Evolutionary conservation across 2,329 filamentous ascomycete species (phyloP), one percentile per base, ranked within the genome.

Genomic region (Triangularia setosa): DNA sequence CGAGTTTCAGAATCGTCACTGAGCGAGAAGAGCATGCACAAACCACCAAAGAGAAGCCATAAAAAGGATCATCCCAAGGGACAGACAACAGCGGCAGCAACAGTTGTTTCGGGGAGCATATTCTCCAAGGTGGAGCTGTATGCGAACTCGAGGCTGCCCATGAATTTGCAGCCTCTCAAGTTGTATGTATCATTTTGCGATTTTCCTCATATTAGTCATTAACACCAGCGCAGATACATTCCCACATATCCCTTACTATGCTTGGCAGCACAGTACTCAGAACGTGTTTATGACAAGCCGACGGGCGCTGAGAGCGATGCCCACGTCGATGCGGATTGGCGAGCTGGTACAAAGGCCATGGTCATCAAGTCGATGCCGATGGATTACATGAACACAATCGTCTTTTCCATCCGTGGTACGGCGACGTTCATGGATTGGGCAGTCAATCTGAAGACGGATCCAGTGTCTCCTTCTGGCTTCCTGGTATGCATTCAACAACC

Each of bases 351-450:
- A 0, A 94, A 93, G 74, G 90, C 92, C 24, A 94, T 94, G 88
- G 87, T 91, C 16, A 88, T 96, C 73, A 94, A 93, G 73, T 92
- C 89, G 0, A 83, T 93, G 0, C 87, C 91, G 1, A 86, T 93
- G 73, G 91, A 95, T 72, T 83, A 91, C 71, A 87, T 89, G 79
- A 87, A 91, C 73, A 88, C 89, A 18, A 89, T 96, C 62, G 89
- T 96, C 11, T 91, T 96, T 71, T 91, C 92, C 14, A 91, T 96
- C 67, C 86, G 92, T 21, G 92, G 92, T 21, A 92, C 88, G 0
- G 87, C 91, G 24, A 90, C 86, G 6, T 90, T 95, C 70, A 87
- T 90, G 79, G 92, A 96, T 77, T 96, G 92, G 92, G 85, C 90
- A 1, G 90, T 95, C 55, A 96, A 96, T 74, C 83, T 95, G 61